A percentile compares a stretch with the other conserved stretches of the same genome.
These are phyloP conservation scores for Volutella citrinella DNA, from an alignment of 2,329 filamentous ascomycete genomes.

Conservation along the genomic window DNA sequence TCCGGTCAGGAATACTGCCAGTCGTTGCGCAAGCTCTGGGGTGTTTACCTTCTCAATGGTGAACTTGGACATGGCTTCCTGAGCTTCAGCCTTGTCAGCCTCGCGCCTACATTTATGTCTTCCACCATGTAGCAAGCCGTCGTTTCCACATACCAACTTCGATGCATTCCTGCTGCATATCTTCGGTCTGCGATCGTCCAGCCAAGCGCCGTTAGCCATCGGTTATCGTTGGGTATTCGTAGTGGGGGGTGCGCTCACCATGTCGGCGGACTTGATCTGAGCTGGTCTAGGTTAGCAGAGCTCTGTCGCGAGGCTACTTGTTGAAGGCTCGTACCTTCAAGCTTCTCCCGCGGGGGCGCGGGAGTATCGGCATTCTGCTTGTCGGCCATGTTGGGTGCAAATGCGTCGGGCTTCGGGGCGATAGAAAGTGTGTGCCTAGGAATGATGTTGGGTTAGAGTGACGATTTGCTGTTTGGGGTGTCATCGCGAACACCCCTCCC, in stretches of 20 bases:
- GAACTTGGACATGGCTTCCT: slow-evolving; percentile 62
- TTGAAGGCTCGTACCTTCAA: slow-evolving; percentile 58
- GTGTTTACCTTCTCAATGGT: slow-evolving; percentile 56
- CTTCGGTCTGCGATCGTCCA: slow-evolving; percentile 76
- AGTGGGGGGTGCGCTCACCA: no score
- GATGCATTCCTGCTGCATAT: slow-evolving; percentile 94
- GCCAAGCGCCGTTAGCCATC: slow-evolving; percentile 28
- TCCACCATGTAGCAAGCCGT: no score
- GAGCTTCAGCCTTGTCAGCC: slow-evolving; percentile 42
- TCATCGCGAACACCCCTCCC: no score
- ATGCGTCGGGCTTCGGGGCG: background rate
- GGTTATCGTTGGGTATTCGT: no score
- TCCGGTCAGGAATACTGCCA: slow-evolving; percentile 1
- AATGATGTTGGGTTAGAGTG: no score
- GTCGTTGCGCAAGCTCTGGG: slow-evolving; percentile 1
- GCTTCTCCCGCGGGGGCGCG: slow-evolving; percentile 67
- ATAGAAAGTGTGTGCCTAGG: no score
- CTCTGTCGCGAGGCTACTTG: slow-evolving; percentile 3
- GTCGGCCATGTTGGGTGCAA: slow-evolving; percentile 35
- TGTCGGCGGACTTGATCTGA: slow-evolving; percentile 96
- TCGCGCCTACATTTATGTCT: no score
- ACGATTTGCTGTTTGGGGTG: no score
- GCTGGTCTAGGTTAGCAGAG: slow-evolving; percentile 51
- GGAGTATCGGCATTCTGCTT: slow-evolving; percentile 38
- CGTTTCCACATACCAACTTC: slow-evolving; percentile 75